Evolutionary conservation across 2,329 filamentous ascomycete species (phyloP), one percentile per base, ranked within the genome.

Genomic region (Hyphodiscus sp.): DNA sequence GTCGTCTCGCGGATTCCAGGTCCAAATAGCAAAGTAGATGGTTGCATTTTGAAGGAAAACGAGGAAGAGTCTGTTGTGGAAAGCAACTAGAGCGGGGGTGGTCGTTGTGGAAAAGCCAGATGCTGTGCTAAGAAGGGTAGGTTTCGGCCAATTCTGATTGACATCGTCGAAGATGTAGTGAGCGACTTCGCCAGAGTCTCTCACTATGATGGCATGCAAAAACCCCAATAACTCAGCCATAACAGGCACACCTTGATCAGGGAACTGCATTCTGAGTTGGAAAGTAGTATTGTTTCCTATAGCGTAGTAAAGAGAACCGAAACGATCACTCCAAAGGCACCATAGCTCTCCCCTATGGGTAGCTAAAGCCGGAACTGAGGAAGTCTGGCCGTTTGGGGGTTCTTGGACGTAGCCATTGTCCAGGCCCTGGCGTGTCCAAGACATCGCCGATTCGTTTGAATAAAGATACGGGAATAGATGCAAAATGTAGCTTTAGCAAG

Each of bases 61-160:
- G 18, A 70, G 54, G 47, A 69, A 65, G 5, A 71, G 60, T 57
- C 67, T 68, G 53, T 70, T 69, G 55, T 70, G 68, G 49, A 70
- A 69, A 11, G 68, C 62, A 4, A 65, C 62, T 19, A 71, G 51
- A 16, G 66, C 65, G 1, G 67, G 67, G n/a, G 62, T 63, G 15
- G 61, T 60, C 41, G 61, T 51, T 1, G 65, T 59, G 20, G 60
- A 57, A 19, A 67, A 50, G 15, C 66, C 66, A 7, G 52, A 57
- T 5, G 29, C 50, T 2, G 47, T 47, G 33, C 65, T 58, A 2
- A 70, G 57, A 6, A 61, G 42, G 7, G 63, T 62, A 41, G 65
- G 61, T 16, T 45, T 20, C 1, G 49, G 53, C 66, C 69, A 70
- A 0, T 44, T 53, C 42, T 56, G 53, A n/a, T 66, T 60, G 26